Evolutionary conservation across 768 basidiomycete genomes (phyloP), one percentile per base, ranked within the genome.

Genomic region (Suillus decipiens): DNA sequence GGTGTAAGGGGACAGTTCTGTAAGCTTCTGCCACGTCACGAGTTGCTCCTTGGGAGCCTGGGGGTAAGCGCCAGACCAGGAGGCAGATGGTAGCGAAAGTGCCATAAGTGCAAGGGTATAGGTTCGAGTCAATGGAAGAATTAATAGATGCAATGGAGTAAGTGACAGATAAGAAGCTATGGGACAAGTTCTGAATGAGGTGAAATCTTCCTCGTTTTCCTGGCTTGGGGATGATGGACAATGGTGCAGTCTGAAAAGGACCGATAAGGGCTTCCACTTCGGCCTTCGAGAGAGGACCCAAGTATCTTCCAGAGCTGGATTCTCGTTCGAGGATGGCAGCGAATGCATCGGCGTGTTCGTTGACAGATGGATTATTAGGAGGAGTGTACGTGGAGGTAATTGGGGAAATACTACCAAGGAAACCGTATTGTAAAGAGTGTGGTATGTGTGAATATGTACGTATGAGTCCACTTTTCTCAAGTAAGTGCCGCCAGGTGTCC

Each of bases 151-250:
- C 7, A 0, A 42, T 42, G 8, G 41, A 8, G 3, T 5, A 7
- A 42, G 8, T 19, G 8, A 42, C 7, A 5, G 0, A 42, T 0
- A 3, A 19, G 6, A 3, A 15, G 2, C 53, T 66, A 0, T 76
- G 77, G 41, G 67, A 71, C 0, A 79, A 69, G 55, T 82, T 77
- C 17, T 81, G 78, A 0, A 82, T 67, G 2, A 73, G 60, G 0
- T 74, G 64, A 53, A 67, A 80, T 57, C 76, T 77, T 0, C 68
- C 72, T 0, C 72, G 72, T 36, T 74, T 76, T 0, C 73, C 71
- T 0, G 73, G 63, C 37, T 83, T 82, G 0, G 76, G 78, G 3
- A 80, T 72, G 11, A 81, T 63, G n/a, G 64, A 67, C 1, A 66
- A 0, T 0, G 66, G 69, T 12, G 68, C 66, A 0, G 65, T 51